Evolutionary conservation across 2,329 filamentous ascomycete species (phyloP).

Genomic region (Colletotrichum scovillei): DNA sequence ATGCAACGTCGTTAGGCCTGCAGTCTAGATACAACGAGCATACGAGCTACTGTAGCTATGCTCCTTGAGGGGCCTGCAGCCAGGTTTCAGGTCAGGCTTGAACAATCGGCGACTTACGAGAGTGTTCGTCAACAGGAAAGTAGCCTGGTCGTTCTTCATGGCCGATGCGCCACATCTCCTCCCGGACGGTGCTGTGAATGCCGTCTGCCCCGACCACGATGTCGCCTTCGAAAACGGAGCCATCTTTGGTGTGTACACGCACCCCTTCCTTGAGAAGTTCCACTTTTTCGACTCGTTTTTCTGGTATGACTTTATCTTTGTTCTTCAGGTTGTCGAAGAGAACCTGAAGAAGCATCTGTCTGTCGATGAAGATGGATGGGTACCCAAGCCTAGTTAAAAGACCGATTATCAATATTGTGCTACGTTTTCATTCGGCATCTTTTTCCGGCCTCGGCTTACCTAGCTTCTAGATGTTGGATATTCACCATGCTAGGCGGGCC

Average conservation of each 20-base stretch:
- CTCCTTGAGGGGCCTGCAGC: background rate
- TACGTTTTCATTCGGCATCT: too few species aligned
- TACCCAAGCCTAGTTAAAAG: conserved; percentile 41
- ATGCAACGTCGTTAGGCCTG: background rate
- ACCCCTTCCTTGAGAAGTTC: conserved; percentile 35
- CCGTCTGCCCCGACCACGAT: conserved; percentile 54
- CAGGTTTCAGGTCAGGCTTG: background rate
- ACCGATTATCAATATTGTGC: background rate
- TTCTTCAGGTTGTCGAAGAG: conserved; percentile 48
- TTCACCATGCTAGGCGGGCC: conserved; percentile 18
- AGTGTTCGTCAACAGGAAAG: conserved; percentile 39
- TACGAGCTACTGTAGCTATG: background rate
- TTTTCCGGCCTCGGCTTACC: background rate
- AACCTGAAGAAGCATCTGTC: conserved; percentile 47
- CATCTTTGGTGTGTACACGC: conserved; percentile 45
- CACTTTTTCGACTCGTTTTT: conserved; percentile 31
- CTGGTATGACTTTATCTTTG: conserved; percentile 39
- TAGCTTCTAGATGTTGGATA: conserved; percentile 9
- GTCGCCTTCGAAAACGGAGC: conserved; percentile 44
- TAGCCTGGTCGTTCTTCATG: conserved; percentile 39
- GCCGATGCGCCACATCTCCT: conserved; percentile 43
- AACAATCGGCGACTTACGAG: background rate
- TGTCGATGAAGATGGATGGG: conserved; percentile 47
- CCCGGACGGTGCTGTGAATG: conserved; percentile 50
- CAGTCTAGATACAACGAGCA: too few species aligned